Conservation (phyloP, 371 early-diverging fungal genomes). For the Capillidium heterosporum region DNA sequence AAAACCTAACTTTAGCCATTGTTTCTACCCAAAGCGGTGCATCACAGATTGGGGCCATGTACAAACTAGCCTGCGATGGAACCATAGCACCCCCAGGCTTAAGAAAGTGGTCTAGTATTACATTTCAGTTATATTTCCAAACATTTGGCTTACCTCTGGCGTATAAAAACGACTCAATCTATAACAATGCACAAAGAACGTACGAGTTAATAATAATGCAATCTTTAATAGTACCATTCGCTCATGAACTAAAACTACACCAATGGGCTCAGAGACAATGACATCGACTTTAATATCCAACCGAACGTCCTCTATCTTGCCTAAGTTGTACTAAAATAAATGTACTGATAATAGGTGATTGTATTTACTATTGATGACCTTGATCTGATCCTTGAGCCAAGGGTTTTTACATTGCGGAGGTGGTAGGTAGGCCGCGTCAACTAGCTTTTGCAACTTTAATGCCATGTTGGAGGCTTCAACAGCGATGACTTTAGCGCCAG, state of each 20-base stretch:
- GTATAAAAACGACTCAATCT: constrained; percentile 9
- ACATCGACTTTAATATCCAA: constrained; percentile 68
- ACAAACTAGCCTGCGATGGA: constrained; percentile 76
- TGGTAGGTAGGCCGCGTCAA: constrained; percentile 31
- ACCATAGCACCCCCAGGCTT: constrained; percentile 85
- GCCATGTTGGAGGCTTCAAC: constrained; percentile 96
- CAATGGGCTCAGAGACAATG: constrained; percentile 91
- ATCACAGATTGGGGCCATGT: constrained; percentile 73
- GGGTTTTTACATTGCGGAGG: constrained; percentile 32
- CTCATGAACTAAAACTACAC: constrained; percentile 88
- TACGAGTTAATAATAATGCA: constrained; percentile 9
- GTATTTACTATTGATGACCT: constrained; percentile 76
- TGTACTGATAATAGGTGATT: constrained; percentile 19
- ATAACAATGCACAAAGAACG: not conserved
- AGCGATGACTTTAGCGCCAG: constrained; percentile 87
- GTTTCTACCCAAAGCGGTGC: constrained; percentile 77
- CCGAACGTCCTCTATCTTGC: constrained; percentile 34
- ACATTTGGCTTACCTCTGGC: constrained; percentile 7
- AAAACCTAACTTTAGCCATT: constrained; percentile 74
- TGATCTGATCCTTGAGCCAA: constrained; percentile 57
- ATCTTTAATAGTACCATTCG: constrained; percentile 40
- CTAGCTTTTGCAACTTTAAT: constrained; percentile 57
- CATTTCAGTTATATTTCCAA: constrained; percentile 31
- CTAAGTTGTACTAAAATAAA: too few species aligned
- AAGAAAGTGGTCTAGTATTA: constrained; percentile 76